phyloP scores from a whole-genome alignment of 768 basidiomycete genomes.

The Tubosaeta brunneosetosa region DNA sequence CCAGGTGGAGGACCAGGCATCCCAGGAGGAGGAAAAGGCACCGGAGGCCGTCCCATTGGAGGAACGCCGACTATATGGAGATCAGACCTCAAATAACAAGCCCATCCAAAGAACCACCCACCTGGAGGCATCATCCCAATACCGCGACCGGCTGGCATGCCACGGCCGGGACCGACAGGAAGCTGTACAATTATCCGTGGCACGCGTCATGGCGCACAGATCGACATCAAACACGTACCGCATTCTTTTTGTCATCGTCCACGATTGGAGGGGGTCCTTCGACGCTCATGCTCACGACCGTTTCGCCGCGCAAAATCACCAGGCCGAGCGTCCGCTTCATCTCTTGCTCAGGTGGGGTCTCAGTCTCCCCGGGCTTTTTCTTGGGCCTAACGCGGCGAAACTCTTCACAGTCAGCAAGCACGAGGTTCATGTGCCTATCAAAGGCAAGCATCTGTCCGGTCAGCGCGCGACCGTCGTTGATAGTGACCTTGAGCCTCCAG shows the following conservation, averaged over 20 bases:
- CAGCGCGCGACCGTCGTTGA: slow-evolving; percentile 94
- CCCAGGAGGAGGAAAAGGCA: slow-evolving; percentile 59
- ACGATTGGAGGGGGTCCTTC: slow-evolving; percentile 93
- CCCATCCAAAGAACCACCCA: slow-evolving; percentile 35
- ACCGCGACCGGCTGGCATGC: slow-evolving; percentile 94
- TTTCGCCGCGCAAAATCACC: slow-evolving; percentile 94
- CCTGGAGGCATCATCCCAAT: slow-evolving; percentile 93
- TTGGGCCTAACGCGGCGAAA: slow-evolving; percentile 90
- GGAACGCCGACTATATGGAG: slow-evolving; percentile 50
- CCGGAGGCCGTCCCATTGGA: slow-evolving; percentile 62
- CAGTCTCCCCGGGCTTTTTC: slow-evolving; percentile 77
- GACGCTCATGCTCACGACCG: slow-evolving; percentile 90
- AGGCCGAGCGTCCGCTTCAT: slow-evolving; percentile 96
- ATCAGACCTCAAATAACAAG: slow-evolving; percentile 15
- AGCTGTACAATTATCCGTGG: slow-evolving; percentile 45
- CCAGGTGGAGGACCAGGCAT: slow-evolving; percentile 87
- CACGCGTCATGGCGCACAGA: slow-evolving; percentile 2
- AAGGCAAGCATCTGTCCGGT: slow-evolving; percentile 99
- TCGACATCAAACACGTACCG: slow-evolving; percentile 41
- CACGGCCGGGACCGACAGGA: slow-evolving; percentile 86
- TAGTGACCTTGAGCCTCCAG: slow-evolving; percentile 94
- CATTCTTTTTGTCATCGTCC: slow-evolving; percentile 85
- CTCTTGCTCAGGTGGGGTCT: slow-evolving; percentile 78
- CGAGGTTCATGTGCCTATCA: slow-evolving; percentile 99
- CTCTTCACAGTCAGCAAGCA: slow-evolving; percentile 97